Evolutionary conservation across 176 grass and related monocot genomes (phyloP).

Genomic region (Rhynchospora tenuis): DNA sequence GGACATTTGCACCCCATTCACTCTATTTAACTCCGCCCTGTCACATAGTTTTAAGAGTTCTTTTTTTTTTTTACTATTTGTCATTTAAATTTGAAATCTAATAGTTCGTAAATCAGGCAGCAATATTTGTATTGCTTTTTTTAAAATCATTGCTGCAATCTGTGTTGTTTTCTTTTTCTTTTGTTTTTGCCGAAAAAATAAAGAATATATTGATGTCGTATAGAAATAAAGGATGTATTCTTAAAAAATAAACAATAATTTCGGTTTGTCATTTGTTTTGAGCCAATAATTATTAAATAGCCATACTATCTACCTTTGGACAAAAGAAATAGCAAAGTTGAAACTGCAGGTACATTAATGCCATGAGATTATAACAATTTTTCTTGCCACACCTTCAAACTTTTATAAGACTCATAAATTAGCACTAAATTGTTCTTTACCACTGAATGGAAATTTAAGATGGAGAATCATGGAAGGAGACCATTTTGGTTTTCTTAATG

Average conservation of each 20-base stretch:
- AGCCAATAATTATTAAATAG: not conserved
- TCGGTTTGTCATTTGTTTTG: not conserved
- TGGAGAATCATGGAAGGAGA: no score
- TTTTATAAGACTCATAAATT: no score
- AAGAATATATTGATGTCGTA: not conserved
- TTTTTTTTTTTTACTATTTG: not conserved
- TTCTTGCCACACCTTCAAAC: no score
- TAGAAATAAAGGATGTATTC: not conserved
- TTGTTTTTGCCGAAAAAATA: not conserved
- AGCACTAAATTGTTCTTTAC: no score
- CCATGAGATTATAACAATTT: no score
- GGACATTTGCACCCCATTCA: no score
- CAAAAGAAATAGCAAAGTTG: no score
- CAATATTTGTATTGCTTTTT: not conserved
- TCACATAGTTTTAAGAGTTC: not conserved
- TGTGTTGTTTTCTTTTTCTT: not conserved
- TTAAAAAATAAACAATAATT: not conserved
- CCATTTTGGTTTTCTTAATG: no score
- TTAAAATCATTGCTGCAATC: not conserved
- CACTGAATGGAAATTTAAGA: no score
- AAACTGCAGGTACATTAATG: no score
- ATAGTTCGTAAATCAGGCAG: not conserved
- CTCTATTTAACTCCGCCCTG: no score
- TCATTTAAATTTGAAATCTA: not conserved
- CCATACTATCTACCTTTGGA: no score